phyloP scores from a whole-genome alignment of 2,329 filamentous ascomycete genomes.

The Calycina marina region DNA sequence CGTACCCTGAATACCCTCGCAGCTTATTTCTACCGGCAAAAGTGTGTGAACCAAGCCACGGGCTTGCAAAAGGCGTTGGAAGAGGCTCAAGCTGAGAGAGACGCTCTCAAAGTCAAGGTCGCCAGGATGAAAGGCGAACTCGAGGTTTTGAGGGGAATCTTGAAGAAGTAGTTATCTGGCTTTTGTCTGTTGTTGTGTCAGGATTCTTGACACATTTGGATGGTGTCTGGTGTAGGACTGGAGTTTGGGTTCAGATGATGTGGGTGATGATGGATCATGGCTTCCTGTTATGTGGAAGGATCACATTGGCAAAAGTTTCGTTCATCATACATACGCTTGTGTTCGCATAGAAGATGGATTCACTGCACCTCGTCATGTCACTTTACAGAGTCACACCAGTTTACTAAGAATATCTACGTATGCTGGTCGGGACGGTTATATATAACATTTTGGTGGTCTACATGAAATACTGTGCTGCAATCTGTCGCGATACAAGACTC shows the following conservation, averaged over 20 bases:
- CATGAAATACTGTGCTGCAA: neutral
- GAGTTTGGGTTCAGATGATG: neutral
- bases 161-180: conserved; percentile 1
- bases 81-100: conserved; percentile 43
- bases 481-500: neutral
- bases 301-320: neutral
- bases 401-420: neutral
- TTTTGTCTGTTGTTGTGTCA: neutral
- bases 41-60: conserved; percentile 49
- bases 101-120: conserved; percentile 46
- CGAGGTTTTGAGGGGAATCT: conserved; percentile 40
- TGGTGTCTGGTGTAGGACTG: neutral
- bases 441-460: no score
- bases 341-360: no score
- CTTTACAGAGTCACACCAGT: neutral
- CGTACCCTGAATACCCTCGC: conserved; percentile 56
- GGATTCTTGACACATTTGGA: neutral
- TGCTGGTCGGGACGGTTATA: neutral
- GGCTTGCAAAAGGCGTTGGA: conserved; percentile 46
- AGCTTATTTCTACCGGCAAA: conserved; percentile 58
- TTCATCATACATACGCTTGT: no score
- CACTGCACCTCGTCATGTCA: no score
- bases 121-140: conserved; percentile 52
- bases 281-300: neutral
- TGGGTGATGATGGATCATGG: neutral